Conservation (phyloP, 2,329 filamentous ascomycete genomes). For the Alternaria postmessia region DNA sequence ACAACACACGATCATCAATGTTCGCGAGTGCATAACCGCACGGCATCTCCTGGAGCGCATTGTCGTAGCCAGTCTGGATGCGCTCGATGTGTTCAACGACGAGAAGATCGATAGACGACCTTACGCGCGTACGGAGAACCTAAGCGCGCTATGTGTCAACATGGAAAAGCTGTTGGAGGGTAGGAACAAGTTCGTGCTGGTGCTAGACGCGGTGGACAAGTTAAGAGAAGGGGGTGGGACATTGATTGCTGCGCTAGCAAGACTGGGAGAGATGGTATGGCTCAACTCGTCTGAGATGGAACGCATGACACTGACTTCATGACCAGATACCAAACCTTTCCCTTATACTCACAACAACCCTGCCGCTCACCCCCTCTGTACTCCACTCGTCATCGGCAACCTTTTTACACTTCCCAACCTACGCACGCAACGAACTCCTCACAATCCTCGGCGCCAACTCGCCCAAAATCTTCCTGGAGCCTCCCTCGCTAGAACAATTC, state of each 20-base stretch:
- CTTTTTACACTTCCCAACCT: constrained; percentile 83
- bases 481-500: constrained; percentile 51
- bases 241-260: constrained; percentile 79
- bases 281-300: neutral
- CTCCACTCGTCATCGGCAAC: constrained; percentile 75
- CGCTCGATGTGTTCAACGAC: constrained; percentile 53
- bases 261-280: constrained; percentile 80
- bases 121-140: constrained; percentile 76
- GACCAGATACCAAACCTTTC: constrained; percentile 78
- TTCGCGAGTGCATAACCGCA: constrained; percentile 78
- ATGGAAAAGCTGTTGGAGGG: constrained; percentile 70
- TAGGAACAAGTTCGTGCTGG: constrained; percentile 73
- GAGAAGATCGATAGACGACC: constrained; percentile 51
- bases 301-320: constrained; percentile 4
- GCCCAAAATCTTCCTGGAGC: constrained; percentile 56
- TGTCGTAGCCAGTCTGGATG: constrained; percentile 60
- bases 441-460: constrained; percentile 70
- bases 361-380: constrained; percentile 69
- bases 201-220: constrained; percentile 86
- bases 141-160: constrained; percentile 78
- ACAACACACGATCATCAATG: constrained; percentile 70
- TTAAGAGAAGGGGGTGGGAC: constrained; percentile 83
- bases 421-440: constrained; percentile 81
- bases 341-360: constrained; percentile 78
- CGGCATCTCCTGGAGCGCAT: constrained; percentile 80